These are phyloP conservation scores for Elsinoe perseae DNA, from an alignment of 2,329 filamentous ascomycete genomes.

Conservation along the genomic window DNA sequence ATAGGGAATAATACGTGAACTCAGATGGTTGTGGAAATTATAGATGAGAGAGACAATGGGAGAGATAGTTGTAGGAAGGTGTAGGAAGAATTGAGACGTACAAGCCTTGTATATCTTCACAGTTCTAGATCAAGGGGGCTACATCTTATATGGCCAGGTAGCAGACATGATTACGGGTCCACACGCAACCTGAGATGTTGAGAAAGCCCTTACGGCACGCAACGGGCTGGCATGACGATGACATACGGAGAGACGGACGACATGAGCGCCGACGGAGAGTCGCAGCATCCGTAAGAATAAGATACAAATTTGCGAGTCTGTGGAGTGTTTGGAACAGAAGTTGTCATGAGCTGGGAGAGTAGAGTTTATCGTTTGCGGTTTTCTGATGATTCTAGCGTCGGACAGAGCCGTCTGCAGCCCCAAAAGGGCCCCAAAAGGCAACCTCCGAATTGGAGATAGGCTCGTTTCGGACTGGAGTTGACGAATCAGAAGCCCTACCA, in stretches of 20 bases:
- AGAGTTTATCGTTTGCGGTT: neutral
- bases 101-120: neutral
- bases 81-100: neutral
- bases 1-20: neutral
- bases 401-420: neutral
- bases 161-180: neutral
- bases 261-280: neutral
- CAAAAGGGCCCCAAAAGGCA: neutral
- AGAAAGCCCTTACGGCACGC: neutral
- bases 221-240: conserved; percentile 1
- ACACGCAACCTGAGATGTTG: neutral
- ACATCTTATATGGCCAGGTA: neutral
- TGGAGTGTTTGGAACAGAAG: neutral
- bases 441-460: neutral
- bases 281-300: neutral
- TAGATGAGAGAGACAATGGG: neutral
- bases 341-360: neutral
- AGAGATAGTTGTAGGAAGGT: too few relatives aligned
- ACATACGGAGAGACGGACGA: conserved; percentile 2
- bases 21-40: neutral
- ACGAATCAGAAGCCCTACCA: neutral
- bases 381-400: neutral
- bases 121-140: neutral
- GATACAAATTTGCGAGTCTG: neutral
- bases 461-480: neutral